A percentile compares a stretch with the other conserved stretches of the same genome.
phyloP scores from a whole-genome alignment of 495 filamentous ascomycete genomes.

The Neurospora sp. region DNA sequence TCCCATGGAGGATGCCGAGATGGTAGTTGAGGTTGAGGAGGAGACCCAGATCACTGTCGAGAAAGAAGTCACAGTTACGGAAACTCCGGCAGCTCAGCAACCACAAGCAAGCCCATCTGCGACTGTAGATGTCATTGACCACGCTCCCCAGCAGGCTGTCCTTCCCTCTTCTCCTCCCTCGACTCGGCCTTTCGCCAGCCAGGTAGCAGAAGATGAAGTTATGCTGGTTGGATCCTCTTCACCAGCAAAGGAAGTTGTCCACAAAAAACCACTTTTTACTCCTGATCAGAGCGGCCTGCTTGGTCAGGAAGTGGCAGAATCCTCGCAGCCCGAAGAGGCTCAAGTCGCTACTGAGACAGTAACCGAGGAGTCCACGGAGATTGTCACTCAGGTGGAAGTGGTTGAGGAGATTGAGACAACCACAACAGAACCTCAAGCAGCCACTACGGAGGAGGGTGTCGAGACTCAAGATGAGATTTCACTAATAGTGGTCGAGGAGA shows the following conservation, averaged over 20 bases:
- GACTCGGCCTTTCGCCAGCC: not conserved
- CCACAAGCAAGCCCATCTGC: not conserved
- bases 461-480: conserved; percentile 1
- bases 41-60: not conserved
- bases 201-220: not conserved
- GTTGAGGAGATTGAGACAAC: not conserved
- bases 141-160: not conserved
- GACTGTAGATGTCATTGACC: not conserved
- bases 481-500: not conserved
- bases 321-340: not conserved
- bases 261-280: not conserved
- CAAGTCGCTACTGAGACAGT: not conserved
- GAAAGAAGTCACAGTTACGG: not conserved
- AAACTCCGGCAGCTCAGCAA: not conserved
- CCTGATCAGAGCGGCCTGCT: not conserved
- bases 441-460: not conserved
- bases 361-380: not conserved
- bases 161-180: not conserved
- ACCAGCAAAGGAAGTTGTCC: not conserved
- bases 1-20: not conserved
- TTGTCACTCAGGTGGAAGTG: not conserved
- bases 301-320: not conserved
- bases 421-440: not conserved
- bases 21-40: not conserved
- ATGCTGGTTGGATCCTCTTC: not conserved